These are phyloP conservation scores for Calonectria honghensis DNA, from an alignment of 2,329 filamentous ascomycete species.

Conservation along the genomic window DNA sequence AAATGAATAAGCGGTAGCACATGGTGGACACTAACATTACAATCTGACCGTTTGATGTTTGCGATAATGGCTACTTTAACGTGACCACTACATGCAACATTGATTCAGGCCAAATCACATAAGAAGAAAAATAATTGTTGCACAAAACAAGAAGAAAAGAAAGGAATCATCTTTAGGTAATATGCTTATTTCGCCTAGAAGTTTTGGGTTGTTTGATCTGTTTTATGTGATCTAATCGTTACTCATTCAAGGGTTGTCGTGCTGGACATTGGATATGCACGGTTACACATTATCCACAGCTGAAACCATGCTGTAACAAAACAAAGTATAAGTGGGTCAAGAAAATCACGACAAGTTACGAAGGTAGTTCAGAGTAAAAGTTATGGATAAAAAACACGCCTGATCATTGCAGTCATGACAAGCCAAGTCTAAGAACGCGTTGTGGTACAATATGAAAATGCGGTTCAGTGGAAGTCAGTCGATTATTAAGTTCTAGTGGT, in stretches of 20 bases:
- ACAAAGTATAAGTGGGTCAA: background rate
- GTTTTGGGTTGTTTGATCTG: too few relatives aligned
- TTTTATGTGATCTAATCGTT: too few relatives aligned
- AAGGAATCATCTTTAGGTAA: too few relatives aligned
- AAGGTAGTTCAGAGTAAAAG: background rate
- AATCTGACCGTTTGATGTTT: background rate
- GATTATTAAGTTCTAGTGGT: slow-evolving; percentile 68
- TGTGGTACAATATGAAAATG: background rate
- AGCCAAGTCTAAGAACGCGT: background rate
- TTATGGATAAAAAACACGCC: background rate
- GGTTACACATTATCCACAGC: background rate
- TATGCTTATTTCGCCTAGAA: too few relatives aligned
- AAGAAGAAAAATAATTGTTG: too few relatives aligned
- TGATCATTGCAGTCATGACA: slow-evolving; percentile 17
- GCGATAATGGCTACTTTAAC: too few relatives aligned
- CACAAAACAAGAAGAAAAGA: too few relatives aligned
- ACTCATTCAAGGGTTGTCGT: too few relatives aligned
- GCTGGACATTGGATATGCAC: background rate
- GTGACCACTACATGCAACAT: too few relatives aligned
- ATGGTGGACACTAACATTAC: background rate
- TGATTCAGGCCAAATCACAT: too few relatives aligned
- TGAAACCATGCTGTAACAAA: background rate
- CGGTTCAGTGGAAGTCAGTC: slow-evolving; percentile 60
- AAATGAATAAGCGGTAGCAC: background rate
- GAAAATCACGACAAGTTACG: background rate